Evolutionary conservation across 306 rosid species (phyloP).

Genomic region (Gillenia trifoliata): DNA sequence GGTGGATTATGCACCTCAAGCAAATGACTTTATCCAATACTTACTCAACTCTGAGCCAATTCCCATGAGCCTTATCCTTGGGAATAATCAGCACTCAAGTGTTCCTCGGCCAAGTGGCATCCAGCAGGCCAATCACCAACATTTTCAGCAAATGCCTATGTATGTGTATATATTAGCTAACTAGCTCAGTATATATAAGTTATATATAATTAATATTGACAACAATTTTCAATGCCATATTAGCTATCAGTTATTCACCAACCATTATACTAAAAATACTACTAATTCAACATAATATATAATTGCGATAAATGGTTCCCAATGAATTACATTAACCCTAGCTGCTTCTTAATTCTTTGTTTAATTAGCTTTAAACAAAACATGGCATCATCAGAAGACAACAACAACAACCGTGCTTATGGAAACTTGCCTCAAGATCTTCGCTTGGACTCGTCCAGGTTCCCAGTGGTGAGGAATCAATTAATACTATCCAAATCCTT

Average conservation of each 20-base stretch:
- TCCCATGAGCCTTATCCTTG: not conserved
- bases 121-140: not conserved
- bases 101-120: not conserved
- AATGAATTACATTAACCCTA: not conserved
- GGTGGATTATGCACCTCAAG: too few species aligned
- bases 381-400: not conserved
- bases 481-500: not conserved
- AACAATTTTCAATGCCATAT: not conserved
- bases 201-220: not conserved
- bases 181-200: not conserved
- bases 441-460: not conserved
- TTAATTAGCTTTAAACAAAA: not conserved
- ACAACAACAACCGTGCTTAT: not conserved
- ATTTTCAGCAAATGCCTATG: not conserved
- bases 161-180: not conserved
- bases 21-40: too few species aligned
- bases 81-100: not conserved
- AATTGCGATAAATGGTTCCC: not conserved
- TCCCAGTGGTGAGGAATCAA: not conserved
- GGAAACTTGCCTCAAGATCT: not conserved
- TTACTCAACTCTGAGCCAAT: not conserved
- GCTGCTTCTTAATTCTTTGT: not conserved
- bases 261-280: not conserved
- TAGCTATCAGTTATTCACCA: not conserved
- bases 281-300: too few species aligned